Conservation (phyloP, 1,284 basidiomycete genomes). For the Ganoderma multipileum region DNA sequence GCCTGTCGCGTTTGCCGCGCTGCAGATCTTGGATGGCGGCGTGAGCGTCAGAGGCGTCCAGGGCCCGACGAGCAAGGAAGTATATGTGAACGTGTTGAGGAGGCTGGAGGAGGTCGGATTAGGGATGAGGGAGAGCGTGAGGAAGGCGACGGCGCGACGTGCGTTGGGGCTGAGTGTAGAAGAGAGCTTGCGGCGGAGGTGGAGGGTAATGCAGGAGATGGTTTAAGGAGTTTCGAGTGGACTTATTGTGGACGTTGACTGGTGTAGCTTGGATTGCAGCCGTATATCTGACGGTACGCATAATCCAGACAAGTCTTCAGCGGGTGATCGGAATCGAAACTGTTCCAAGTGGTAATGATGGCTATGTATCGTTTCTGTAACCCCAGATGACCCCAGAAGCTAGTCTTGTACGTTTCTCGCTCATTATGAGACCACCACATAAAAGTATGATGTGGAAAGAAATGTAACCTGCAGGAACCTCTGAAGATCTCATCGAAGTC, state of each 20-base stretch:
- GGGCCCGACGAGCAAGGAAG: constrained; percentile 64
- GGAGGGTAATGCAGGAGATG: constrained; percentile 18
- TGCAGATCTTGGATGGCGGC: constrained; percentile 58
- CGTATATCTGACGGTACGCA: background rate
- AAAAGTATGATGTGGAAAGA: too few species aligned
- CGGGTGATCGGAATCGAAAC: too few species aligned
- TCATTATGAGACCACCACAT: too few species aligned
- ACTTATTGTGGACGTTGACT: background rate
- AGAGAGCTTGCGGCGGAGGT: constrained; percentile 19
- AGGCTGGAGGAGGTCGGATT: constrained; percentile 70
- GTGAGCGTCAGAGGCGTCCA: constrained; percentile 68
- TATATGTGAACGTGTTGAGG: constrained; percentile 69
- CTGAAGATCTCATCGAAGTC: too few species aligned
- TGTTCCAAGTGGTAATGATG: too few species aligned
- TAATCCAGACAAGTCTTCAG: too few species aligned
- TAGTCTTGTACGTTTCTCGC: too few species aligned
- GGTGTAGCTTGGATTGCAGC: background rate
- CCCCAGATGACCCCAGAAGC: too few species aligned
- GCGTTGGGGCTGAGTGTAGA: constrained; percentile 21
- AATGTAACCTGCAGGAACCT: too few species aligned
- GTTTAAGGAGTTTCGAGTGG: background rate
- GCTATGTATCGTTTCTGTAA: too few species aligned
- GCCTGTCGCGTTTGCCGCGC: constrained; percentile 36
- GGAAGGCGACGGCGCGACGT: constrained; percentile 13
- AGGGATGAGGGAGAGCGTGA: constrained; percentile 66